A percentile compares a stretch with the other conserved stretches of the same genome.
phyloP scores from a whole-genome alignment of 73 alveolate genomes.

The Durusdinium trenchii region DNA sequence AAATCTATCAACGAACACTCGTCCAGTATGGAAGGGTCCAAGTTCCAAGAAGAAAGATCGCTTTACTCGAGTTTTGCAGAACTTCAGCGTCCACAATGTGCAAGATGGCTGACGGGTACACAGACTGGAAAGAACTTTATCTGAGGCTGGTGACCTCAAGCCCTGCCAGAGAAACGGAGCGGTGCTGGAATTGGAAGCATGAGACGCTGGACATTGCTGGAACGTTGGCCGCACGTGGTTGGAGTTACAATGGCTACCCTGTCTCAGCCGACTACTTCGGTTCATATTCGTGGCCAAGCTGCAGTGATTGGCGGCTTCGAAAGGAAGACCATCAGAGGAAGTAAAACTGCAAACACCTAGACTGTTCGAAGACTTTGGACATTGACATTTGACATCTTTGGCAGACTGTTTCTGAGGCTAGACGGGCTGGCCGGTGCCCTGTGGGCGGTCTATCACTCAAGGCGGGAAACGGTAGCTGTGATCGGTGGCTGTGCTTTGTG shows the following conservation, averaged over 20 bases:
- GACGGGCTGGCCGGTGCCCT: conserved; percentile 92
- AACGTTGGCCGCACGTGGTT: conserved; percentile 84
- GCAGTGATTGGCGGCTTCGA: not conserved
- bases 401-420: too few relatives aligned
- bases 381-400: too few relatives aligned
- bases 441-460: conserved; percentile 77
- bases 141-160: conserved; percentile 83
- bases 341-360: too few relatives aligned
- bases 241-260: conserved; percentile 95
- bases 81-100: too few relatives aligned
- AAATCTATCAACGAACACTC: too few relatives aligned
- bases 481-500: not conserved
- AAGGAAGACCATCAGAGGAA: too few relatives aligned
- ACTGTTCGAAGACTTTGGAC: too few relatives aligned
- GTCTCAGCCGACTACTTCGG: conserved; percentile 92
- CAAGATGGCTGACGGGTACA: too few relatives aligned
- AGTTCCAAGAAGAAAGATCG: too few relatives aligned
- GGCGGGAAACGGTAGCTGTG: not conserved
- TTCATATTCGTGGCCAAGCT: conserved; percentile 51
- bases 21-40: not conserved
- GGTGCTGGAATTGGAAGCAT: conserved; percentile 92
- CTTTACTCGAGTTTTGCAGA: too few relatives aligned
- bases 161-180: conserved; percentile 63
- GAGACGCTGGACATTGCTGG: conserved; percentile 73
- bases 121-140: too few relatives aligned